phyloP scores from a whole-genome alignment of 169 alveolate species.

The Plasmodium gaboni region DNA sequence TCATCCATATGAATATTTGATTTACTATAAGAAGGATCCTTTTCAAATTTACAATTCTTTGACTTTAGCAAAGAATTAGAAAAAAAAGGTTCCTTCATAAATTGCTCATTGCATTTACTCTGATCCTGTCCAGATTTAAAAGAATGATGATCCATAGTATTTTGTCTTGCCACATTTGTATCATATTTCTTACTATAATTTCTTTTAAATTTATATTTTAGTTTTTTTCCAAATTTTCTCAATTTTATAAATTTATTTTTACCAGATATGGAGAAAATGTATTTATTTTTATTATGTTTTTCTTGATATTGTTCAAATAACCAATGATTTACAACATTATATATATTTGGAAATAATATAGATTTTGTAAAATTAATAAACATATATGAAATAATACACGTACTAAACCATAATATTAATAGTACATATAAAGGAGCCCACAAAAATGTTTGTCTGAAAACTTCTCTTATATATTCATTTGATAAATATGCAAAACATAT shows the following conservation, averaged over 20 bases:
- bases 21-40: neutral
- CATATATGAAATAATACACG: constrained; percentile 76
- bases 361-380: constrained; percentile 76
- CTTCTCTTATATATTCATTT: constrained; percentile 76
- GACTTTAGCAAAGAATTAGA: constrained; percentile 19
- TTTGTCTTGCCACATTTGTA: neutral
- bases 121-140: neutral
- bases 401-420: constrained; percentile 80
- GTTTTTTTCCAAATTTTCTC: constrained; percentile 49
- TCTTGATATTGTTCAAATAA: constrained; percentile 71
- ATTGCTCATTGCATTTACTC: neutral
- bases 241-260: constrained; percentile 31
- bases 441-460: constrained; percentile 77
- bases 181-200: neutral
- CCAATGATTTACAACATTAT: constrained; percentile 81
- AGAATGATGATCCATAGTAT: neutral
- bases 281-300: constrained; percentile 50
- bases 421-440: constrained; percentile 81
- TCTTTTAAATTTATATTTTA: constrained; percentile 24
- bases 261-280: constrained; percentile 11
- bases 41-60: neutral
- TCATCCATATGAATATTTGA: constrained; percentile 26
- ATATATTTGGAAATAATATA: constrained; percentile 77
- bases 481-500: constrained; percentile 74
- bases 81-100: neutral